phyloP scores from a whole-genome alignment of 345 rosid genomes.

The Citrus glauca region DNA sequence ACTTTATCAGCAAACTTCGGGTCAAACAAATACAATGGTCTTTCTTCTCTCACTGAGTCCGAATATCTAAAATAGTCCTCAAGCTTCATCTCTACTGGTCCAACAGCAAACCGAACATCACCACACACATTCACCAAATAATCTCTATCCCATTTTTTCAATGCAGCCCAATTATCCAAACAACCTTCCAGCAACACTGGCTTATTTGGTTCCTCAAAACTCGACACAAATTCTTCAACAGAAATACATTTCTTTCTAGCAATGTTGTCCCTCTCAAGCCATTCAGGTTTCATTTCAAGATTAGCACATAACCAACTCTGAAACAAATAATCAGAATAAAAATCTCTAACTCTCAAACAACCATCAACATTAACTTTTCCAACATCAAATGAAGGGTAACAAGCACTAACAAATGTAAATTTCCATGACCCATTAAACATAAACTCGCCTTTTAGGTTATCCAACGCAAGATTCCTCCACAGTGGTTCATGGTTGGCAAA shows the following conservation, averaged over 20 bases:
- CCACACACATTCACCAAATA: slow-evolving; percentile 52
- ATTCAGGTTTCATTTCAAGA: slow-evolving; percentile 90
- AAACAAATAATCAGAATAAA: slow-evolving; percentile 84
- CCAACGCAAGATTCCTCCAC: slow-evolving; percentile 89
- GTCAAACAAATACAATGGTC: slow-evolving; percentile 93
- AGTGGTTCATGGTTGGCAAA: slow-evolving; percentile 72
- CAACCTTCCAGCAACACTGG: slow-evolving; percentile 93
- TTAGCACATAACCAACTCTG: slow-evolving; percentile 98
- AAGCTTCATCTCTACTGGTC: slow-evolving; percentile 84
- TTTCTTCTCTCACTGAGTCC: slow-evolving; percentile 75
- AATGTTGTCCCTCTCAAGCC: slow-evolving; percentile 88
- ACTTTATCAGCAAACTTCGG: slow-evolving; percentile 83
- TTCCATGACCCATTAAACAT: slow-evolving; percentile 70
- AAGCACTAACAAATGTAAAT: slow-evolving; percentile 54
- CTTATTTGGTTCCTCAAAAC: slow-evolving; percentile 79
- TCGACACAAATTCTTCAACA: slow-evolving; percentile 62
- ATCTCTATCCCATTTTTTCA: slow-evolving; percentile 66
- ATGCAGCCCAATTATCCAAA: slow-evolving; percentile 70
- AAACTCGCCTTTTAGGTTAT: slow-evolving; percentile 52
- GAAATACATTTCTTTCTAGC: slow-evolving; percentile 63
- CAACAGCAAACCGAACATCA: slow-evolving; percentile 64
- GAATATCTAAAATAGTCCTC: slow-evolving; percentile 72
- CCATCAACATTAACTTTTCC: slow-evolving; percentile 12
- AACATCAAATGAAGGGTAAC: slow-evolving; percentile 34
- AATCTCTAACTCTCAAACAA: slow-evolving; percentile 57